Percentiles rank a stretch among this genome's conserved stretches.
Evolutionary conservation across 805 yeast species (phyloP).

Genomic region (Wickerhamiella sorbophila): DNA sequence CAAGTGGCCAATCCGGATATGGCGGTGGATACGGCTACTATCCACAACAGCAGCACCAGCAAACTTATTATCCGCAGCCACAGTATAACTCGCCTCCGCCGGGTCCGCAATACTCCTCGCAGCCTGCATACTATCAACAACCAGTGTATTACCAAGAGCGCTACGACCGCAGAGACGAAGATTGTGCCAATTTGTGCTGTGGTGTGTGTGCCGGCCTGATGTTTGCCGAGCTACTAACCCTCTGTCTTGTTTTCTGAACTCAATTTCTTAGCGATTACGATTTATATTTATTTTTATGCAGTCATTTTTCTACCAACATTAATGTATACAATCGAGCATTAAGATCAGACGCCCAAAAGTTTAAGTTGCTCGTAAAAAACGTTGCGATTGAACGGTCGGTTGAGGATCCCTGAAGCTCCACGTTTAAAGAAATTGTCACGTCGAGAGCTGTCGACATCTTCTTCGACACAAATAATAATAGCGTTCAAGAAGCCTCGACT

Average conservation of each 20-base stretch:
- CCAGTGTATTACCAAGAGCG: neutral
- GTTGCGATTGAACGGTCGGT: constrained; percentile 85
- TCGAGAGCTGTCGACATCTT: constrained; percentile 5
- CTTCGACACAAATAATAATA: constrained; percentile 40
- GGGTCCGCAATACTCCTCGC: neutral
- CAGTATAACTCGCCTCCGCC: neutral
- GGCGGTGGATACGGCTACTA: constrained; percentile 1
- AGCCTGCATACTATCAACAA: constrained; percentile 4
- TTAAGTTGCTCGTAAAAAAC: constrained; percentile 59
- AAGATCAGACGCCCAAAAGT: neutral
- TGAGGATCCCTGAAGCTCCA: constrained; percentile 85
- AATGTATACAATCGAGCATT: neutral
- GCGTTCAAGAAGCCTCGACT: constrained; percentile 46
- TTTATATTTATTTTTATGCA: no score
- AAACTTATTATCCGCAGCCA: neutral
- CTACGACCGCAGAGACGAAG: neutral
- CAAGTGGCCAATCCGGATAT: neutral
- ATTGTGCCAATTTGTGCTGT: neutral
- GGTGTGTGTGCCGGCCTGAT: neutral
- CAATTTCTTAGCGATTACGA: neutral
- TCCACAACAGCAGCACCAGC: neutral
- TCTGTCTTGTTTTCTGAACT: neutral
- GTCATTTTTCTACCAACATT: neutral
- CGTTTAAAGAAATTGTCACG: constrained; percentile 46
- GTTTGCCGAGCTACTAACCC: neutral